Base-by-base conservation (phyloP, 208 protist species). In the Strigomonas culicis region DNA sequence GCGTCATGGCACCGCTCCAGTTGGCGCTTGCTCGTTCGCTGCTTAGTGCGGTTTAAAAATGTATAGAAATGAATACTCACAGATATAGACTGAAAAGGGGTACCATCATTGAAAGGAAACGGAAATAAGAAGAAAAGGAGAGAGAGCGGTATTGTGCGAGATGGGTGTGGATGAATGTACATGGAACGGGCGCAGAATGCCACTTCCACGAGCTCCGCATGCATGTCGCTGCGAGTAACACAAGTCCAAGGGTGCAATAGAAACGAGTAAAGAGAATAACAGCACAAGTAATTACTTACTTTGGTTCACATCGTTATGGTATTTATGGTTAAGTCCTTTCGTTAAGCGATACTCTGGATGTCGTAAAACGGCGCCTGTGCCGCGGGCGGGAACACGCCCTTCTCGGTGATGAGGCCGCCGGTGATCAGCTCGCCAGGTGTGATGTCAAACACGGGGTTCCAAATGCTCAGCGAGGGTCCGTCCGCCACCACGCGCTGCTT, bases 381-480 rank as follows among this genome's bases (percentile, higher is more conserved):
- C 4, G 80, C 63, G 11, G 92, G 92, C 25, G 41, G 63, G 32
- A 88, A 44, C 24, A 97, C 92, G 39, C 93, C 95, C 58, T 79
- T 75, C 63, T 98, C 95, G 10, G 93, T 98, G 51, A 98, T 94
- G 67, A 98, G 96, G 46, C 93, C 93, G 25, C 93, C 92, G 0
- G 92, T 97, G 61, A 99, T 98, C 4, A 99, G 79, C 41, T 72
- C 74, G 13, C 74, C 86, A 1, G 97, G 96, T 0, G 98, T 98
- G n/a, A 99, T 94, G 75, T 99, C 97, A 68, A 99, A 99, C 7
- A 96, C 90, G 1, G 97, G 98, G 73, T 98, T 99, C 95, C 96
- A 99, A 39, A 97, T 84, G 24, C 59, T 66, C 34, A 98, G 76
- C 28, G 66, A 62, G n/a, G 87, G 86, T 0, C 87, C 88, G 4